Base-by-base conservation (phyloP, 192 early-diverging fungal species). In the Anaeromyces robustus region DNA sequence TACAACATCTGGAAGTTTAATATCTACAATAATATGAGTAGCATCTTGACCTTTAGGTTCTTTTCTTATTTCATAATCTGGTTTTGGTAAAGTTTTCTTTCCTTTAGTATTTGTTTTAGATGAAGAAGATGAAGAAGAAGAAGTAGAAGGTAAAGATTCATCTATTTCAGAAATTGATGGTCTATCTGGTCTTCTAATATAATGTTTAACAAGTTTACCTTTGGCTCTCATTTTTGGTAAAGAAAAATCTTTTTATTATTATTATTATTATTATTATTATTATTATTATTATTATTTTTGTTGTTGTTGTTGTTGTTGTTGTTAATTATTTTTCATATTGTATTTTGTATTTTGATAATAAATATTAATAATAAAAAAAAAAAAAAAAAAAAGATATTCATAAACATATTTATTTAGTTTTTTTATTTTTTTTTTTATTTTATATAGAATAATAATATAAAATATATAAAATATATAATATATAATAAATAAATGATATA, bases 191-290 rank as follows among this genome's bases (percentile, higher is more conserved):
- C 89, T 79, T 29, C 84, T 81, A 31, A 93, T 85, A 19, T 88
- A 82, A 26, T 92, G 90, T 32, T 82, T 86, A 31, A 88, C 88
- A 1, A 93, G 85, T 19, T 85, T 81, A 29, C 92, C 92, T 79
- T 93, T 93, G 22, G 86, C 84, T 68, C 31, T 80, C 34, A 92
- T 83, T 18, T 86, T 84, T 19, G 91, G 91, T 78, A 92, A 81
- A 11, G 86, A 80, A 79, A 93, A 91, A 32, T 92, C 90, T 92
- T 80, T 34, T 29, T 30, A 26, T 30, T 29, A 4, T 79, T 0
- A 12, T 16, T 6, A 18, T 1, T 82, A 41, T 13, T 31, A 77
- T 28, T 31, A 31, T 28, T 34, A 29, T 31, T 28, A 37, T 14
- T 32, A 78, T 81, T 32, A 81, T 29, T 31, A 37, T 4, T n/a